phyloP scores from a whole-genome alignment of 1,139 yeast genomes.

The Debaryomycetaceae sp. region DNA sequence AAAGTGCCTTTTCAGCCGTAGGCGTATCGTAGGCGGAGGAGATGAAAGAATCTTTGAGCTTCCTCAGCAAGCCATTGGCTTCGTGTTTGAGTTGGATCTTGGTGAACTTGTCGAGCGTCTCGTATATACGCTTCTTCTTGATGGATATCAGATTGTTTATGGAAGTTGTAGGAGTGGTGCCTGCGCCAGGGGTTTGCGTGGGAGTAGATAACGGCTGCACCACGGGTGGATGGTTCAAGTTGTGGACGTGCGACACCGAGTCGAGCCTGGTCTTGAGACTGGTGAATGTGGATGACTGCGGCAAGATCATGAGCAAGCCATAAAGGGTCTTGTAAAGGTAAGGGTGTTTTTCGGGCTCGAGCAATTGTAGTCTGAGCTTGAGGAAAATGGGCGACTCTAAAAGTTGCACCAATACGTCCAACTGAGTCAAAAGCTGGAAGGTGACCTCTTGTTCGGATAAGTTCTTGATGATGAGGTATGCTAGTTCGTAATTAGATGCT shows the following conservation, averaged over 20 bases:
- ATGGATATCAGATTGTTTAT: slow-evolving; percentile 29
- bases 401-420: slow-evolving; percentile 77
- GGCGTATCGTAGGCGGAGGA: background rate
- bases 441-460: slow-evolving; percentile 74
- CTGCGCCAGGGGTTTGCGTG: slow-evolving; percentile 12
- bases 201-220: slow-evolving; percentile 17
- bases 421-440: slow-evolving; percentile 67
- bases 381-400: slow-evolving; percentile 85
- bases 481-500: slow-evolving; percentile 87
- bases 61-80: background rate
- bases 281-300: slow-evolving; percentile 91
- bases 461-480: slow-evolving; percentile 73
- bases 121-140: slow-evolving; percentile 44
- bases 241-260: slow-evolving; percentile 32
- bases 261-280: slow-evolving; percentile 74
- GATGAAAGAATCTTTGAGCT: background rate
- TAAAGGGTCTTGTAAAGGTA: slow-evolving; percentile 82
- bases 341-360: slow-evolving; percentile 84
- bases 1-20: background rate
- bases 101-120: slow-evolving; percentile 60
- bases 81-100: slow-evolving; percentile 44
- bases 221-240: slow-evolving; percentile 11
- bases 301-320: slow-evolving; percentile 90
- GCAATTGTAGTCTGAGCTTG: slow-evolving; percentile 75
- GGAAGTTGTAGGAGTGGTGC: slow-evolving; percentile 11